These are phyloP conservation scores for Acrocalymma vagum DNA, from an alignment of 2,329 filamentous ascomycete species.

Conservation along the genomic window DNA sequence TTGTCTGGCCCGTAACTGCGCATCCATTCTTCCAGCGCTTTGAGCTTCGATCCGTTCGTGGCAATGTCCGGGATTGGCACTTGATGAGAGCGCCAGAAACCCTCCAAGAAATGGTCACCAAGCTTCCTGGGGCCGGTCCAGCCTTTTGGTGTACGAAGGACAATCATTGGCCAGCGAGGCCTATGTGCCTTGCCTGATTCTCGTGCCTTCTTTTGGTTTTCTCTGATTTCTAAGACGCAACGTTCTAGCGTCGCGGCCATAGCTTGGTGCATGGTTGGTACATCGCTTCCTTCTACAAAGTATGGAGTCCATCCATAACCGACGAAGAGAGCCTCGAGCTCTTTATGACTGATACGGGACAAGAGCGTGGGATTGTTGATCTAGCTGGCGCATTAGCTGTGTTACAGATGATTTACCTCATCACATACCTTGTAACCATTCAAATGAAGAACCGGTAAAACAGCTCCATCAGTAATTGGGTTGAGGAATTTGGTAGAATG, in stretches of 20 bases:
- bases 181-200: conserved; percentile 74
- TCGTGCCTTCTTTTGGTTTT: conserved; percentile 75
- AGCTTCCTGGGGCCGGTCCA: conserved; percentile 80
- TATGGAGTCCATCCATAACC: conserved; percentile 84
- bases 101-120: conserved; percentile 74
- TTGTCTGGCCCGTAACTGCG: conserved; percentile 77
- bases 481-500: conserved; percentile 86
- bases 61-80: conserved; percentile 77
- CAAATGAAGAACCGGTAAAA: conserved; percentile 78
- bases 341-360: conserved; percentile 76
- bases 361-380: conserved; percentile 64
- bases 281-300: conserved; percentile 79
- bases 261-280: conserved; percentile 80
- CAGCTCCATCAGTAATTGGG: conserved; percentile 78
- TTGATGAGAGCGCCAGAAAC: conserved; percentile 83
- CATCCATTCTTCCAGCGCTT: conserved; percentile 80
- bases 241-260: conserved; percentile 81
- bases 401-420: not conserved
- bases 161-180: conserved; percentile 80
- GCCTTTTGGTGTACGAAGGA: conserved; percentile 80
- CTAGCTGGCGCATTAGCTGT: conserved; percentile 18
- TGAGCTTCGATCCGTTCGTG: conserved; percentile 71
- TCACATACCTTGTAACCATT: conserved; percentile 80
- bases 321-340: conserved; percentile 72
- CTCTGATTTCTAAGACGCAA: conserved; percentile 73